Evolutionary conservation across 2,329 filamentous ascomycete species (phyloP).

Genomic region (Colletotrichum kahawae): DNA sequence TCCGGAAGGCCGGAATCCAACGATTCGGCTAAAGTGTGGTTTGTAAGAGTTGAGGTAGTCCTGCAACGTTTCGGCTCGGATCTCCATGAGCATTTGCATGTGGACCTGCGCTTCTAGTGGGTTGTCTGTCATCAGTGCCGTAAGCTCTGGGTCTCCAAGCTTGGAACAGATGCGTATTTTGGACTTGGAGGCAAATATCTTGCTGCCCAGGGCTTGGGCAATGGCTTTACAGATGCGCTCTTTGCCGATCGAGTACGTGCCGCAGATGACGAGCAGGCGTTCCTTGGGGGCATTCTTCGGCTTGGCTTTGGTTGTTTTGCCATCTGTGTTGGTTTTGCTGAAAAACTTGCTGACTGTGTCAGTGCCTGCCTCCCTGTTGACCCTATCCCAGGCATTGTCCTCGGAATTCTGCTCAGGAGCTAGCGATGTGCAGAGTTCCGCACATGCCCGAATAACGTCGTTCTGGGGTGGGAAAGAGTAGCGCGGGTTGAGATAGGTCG

Average conservation of each 20-base stretch:
- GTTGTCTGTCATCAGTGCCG: slow-evolving; percentile 76
- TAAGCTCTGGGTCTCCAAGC: slow-evolving; percentile 84
- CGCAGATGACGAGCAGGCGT: slow-evolving; percentile 87
- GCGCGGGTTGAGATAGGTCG: slow-evolving; percentile 93
- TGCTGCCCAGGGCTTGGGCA: slow-evolving; percentile 81
- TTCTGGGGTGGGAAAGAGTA: slow-evolving; percentile 92
- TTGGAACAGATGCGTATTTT: slow-evolving; percentile 87
- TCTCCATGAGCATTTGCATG: slow-evolving; percentile 96
- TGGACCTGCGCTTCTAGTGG: slow-evolving; percentile 91
- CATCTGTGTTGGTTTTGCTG: slow-evolving; percentile 36
- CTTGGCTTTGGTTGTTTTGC: slow-evolving; percentile 32
- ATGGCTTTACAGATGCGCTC: slow-evolving; percentile 95
- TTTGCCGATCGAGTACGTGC: slow-evolving; percentile 98
- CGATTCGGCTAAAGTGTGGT: slow-evolving; percentile 82
- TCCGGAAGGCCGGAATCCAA: slow-evolving; percentile 90
- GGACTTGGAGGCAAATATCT: slow-evolving; percentile 84
- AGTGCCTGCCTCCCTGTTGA: slow-evolving; percentile 46
- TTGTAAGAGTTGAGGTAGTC: slow-evolving; percentile 85
- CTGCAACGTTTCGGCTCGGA: slow-evolving; percentile 86
- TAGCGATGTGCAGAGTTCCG: slow-evolving; percentile 82
- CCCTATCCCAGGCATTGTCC: slow-evolving; percentile 51
- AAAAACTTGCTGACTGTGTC: slow-evolving; percentile 60
- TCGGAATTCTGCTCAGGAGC: slow-evolving; percentile 65
- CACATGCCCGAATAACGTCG: slow-evolving; percentile 86
- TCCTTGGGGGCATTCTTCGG: slow-evolving; percentile 39